Base-by-base conservation (phyloP, 2,329 filamentous ascomycete genomes). In the Sclerotinia borealis region DNA sequence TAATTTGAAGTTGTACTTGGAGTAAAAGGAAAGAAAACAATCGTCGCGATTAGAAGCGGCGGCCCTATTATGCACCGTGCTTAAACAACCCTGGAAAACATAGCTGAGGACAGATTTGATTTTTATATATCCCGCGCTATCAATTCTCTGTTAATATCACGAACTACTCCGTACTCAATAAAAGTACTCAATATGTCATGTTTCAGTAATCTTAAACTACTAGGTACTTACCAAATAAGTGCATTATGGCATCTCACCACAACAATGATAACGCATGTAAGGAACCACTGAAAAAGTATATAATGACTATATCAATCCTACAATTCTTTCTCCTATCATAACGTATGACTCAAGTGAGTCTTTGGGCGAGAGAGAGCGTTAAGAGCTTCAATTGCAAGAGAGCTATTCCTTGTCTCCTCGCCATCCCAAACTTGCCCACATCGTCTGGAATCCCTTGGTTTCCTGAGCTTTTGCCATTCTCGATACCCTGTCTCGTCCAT, bases 101-200 rank as follows among this genome's bases (percentile, higher is more conserved):
- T 55, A 39, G 59, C 50, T 56, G 50, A 62, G 59, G 59, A 62
- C 59, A 62, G 49, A 62, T 62, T 62, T 62, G 27, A 45, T 34
- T 45, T 45, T 56, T 56, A 45, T 56, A 19, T 56, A 34, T 29
- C 51, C 27, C 48, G 39, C 22, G 49, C 49, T 45, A 60, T 48
- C 29, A 2, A 50, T 50, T 31, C 5, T 22, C 10, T 19, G n/a
- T n/a, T n/a, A 50, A 22, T 22, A 22, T 13, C 10, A 22, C 27
- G 4, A 34, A 50, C 9, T 7, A n/a, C n/a, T n/a, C n/a, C n/a
- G n/a, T n/a, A n/a, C n/a, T n/a, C n/a, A n/a, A n/a, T n/a, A n/a
- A n/a, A n/a, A n/a, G n/a, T n/a, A n/a, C n/a, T n/a, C n/a, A n/a
- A n/a, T n/a, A n/a, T n/a, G n/a, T n/a, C n/a, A n/a, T n/a, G n/a